Evolutionary conservation across 192 early-diverging fungal genomes (phyloP).

Genomic region (Coemansia brasiliensis): DNA sequence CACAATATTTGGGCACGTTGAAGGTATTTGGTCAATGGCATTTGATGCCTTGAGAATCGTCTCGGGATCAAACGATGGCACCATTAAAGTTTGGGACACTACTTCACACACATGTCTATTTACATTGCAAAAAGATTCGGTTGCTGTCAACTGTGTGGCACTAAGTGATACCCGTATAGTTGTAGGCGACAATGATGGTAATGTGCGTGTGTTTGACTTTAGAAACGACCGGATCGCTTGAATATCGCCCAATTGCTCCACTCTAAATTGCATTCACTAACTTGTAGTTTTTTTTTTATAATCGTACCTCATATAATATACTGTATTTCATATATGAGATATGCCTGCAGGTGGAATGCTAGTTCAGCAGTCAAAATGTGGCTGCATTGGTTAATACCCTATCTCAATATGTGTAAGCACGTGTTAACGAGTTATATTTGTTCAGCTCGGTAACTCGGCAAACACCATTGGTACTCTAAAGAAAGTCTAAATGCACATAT

Average conservation of each 20-base stretch:
- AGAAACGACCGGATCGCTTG: slow-evolving; percentile 22
- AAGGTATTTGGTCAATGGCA: slow-evolving; percentile 80
- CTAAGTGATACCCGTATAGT: slow-evolving; percentile 88
- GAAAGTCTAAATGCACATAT: too few relatives aligned
- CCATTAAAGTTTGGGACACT: slow-evolving; percentile 77
- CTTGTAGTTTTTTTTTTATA: neutral
- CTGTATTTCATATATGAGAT: slow-evolving; percentile 4
- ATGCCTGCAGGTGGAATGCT: too few relatives aligned
- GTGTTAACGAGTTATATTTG: too few relatives aligned
- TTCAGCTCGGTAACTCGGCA: too few relatives aligned
- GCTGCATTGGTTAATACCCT: too few relatives aligned
- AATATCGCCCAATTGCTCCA: neutral
- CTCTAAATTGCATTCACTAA: neutral
- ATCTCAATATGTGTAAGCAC: too few relatives aligned
- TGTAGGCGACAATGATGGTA: slow-evolving; percentile 82
- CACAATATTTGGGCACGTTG: slow-evolving; percentile 78
- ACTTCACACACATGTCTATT: slow-evolving; percentile 67
- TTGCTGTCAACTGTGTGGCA: slow-evolving; percentile 76
- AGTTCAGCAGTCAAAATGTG: too few relatives aligned
- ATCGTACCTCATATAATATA: neutral
- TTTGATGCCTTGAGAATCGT: slow-evolving; percentile 76
- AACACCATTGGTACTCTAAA: too few relatives aligned
- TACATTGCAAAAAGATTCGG: slow-evolving; percentile 64
- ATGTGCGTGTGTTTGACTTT: slow-evolving; percentile 83
- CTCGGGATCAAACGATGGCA: slow-evolving; percentile 66